phyloP scores from a whole-genome alignment of 2,329 filamentous ascomycete genomes.

The Talaromyces amestolkiae region DNA sequence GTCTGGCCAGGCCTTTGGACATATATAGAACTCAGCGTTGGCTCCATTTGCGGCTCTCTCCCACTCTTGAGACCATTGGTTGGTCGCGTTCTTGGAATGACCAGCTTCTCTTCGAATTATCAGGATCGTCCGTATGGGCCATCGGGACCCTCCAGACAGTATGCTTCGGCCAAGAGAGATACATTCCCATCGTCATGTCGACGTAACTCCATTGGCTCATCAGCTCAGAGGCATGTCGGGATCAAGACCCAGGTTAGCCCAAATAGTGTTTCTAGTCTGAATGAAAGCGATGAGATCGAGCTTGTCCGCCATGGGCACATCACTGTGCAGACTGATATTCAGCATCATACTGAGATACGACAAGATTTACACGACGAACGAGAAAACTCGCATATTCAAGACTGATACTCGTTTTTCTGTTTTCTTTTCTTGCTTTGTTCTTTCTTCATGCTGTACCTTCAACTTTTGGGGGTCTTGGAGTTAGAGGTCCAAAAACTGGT shows the following conservation, averaged over 20 bases:
- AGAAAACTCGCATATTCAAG: neutral
- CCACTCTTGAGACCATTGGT: neutral
- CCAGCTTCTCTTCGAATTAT: neutral
- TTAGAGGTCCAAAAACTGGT: neutral
- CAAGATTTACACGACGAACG: neutral
- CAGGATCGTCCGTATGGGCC: neutral
- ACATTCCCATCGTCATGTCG: neutral
- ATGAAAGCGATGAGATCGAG: neutral
- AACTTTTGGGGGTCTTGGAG: neutral
- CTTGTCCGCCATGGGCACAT: neutral
- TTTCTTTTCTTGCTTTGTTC: neutral
- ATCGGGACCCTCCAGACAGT: neutral
- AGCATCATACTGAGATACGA: neutral
- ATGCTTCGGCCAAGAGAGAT: neutral
- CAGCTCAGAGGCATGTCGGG: neutral
- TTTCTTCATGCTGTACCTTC: neutral
- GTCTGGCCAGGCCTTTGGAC: neutral
- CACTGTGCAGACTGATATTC: neutral
- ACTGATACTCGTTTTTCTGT: neutral
- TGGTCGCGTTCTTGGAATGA: constrained; percentile 36
- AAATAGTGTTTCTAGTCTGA: neutral
- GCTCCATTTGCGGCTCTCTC: neutral
- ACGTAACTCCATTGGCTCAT: neutral
- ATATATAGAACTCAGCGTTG: neutral
- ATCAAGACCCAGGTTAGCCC: neutral